Base-by-base conservation (phyloP, 2,329 filamentous ascomycete species). In the Dichotomopilus funicola region DNA sequence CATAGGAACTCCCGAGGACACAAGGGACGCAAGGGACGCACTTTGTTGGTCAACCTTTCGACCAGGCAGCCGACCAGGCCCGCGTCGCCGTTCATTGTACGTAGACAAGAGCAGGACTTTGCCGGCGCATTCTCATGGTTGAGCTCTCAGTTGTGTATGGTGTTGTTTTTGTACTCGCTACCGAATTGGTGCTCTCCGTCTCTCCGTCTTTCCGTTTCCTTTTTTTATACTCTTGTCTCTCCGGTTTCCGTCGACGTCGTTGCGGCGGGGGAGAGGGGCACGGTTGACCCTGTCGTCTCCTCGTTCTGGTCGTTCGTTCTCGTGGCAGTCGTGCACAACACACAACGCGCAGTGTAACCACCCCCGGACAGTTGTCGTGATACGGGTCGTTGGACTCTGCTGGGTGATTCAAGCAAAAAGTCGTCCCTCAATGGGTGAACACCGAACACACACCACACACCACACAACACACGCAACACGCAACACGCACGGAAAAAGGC, bases 1-100 rank as follows among this genome's bases (percentile, higher is more conserved):
- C 13, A 38, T 6, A 10, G 42, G 34, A 12, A 6, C 11, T 31
- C 12, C 12, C 19, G 12, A 10, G 12, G 10, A 31, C 19, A 40
- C 5, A 42, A 13, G 34, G 7, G 19, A 38, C 5, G 19, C 27
- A 38, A 5, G 40, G 27, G 36, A 63, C 67, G 63, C 77, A 85
- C 82, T 75, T 81, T 79, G 60, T 80, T 80, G 59, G 79, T 78
- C 63, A 85, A 75, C 70, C 81, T 79, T 69, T 83, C 80, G 66
- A 85, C 80, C 63, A 85, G 75, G 68, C 78, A 81, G 71, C 77
- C 75, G 65, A 85, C 80, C 64, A 84, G 75, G 70, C 76, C 75
- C 66, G 78, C 76, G 69, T 83, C 80, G 68, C 77, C 76, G 68
- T 78, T 82, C 80, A 84, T 84, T 70, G 63, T 71, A 54, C 52